A percentile compares a stretch with the other conserved stretches of the same genome.
Conservation (phyloP, 2,329 filamentous ascomycete genomes). For the Nakataea oryzae region DNA sequence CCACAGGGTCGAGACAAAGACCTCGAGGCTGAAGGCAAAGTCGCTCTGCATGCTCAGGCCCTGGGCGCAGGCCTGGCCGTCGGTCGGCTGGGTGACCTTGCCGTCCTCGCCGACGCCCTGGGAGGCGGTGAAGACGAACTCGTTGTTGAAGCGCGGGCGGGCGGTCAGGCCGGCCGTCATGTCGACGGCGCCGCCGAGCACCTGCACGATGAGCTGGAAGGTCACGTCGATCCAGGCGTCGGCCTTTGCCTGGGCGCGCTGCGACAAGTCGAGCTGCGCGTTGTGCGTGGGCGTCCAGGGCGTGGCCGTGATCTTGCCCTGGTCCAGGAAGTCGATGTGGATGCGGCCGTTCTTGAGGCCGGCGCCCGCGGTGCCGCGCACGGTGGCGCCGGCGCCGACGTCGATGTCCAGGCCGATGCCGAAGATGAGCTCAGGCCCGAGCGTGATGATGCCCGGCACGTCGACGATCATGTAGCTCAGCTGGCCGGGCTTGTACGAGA, state of each 20-base stretch:
- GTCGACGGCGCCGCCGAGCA: slow-evolving; percentile 15
- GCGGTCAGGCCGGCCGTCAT: slow-evolving; percentile 16
- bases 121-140: slow-evolving; percentile 11
- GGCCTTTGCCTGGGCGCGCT: slow-evolving; percentile 11
- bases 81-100: slow-evolving; percentile 6
- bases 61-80: slow-evolving; percentile 10
- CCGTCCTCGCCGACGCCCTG: slow-evolving; percentile 9
- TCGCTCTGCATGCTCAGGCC: slow-evolving; percentile 14
- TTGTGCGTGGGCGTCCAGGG: slow-evolving; percentile 12
- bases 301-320: not conserved
- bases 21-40: slow-evolving; percentile 15
- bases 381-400: slow-evolving; percentile 5
- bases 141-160: slow-evolving; percentile 15
- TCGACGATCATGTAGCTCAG: slow-evolving; percentile 25
- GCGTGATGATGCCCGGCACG: slow-evolving; percentile 26
- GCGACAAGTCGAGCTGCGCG: slow-evolving; percentile 9
- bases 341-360: slow-evolving; percentile 14
- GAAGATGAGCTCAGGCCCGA: slow-evolving; percentile 6
- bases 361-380: slow-evolving; percentile 11
- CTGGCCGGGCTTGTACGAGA: slow-evolving; percentile 22
- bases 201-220: slow-evolving; percentile 12
- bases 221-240: slow-evolving; percentile 14
- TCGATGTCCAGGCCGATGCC: slow-evolving; percentile 7
- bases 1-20: slow-evolving; percentile 16
- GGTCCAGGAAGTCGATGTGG: slow-evolving; percentile 18